A percentile compares a stretch with the other conserved stretches of the same genome.
phyloP scores from a whole-genome alignment of 306 rosid species.

The Vigna radiata region DNA sequence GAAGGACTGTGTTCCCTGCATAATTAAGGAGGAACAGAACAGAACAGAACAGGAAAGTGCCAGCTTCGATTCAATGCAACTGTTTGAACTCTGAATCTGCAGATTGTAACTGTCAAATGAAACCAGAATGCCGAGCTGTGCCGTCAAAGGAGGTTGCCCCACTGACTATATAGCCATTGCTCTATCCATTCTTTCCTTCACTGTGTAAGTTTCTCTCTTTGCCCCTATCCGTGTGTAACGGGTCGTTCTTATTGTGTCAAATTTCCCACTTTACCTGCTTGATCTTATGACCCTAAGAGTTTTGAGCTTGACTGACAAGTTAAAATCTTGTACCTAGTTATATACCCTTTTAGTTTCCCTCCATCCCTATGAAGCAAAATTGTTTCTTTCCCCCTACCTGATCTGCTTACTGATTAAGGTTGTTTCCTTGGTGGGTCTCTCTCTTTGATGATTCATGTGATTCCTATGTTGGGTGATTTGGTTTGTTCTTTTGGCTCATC shows the following conservation, averaged over 20 bases:
- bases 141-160: slow-evolving; percentile 85
- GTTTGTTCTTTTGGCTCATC: slow-evolving; percentile 24
- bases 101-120: slow-evolving; percentile 44
- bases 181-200: slow-evolving; percentile 58
- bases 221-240: not conserved
- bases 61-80: slow-evolving; percentile 35
- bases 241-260: not conserved
- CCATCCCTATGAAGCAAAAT: not conserved
- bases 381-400: slow-evolving; percentile 15
- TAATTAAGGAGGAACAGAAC: slow-evolving; percentile 24
- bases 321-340: not conserved
- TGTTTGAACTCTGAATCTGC: slow-evolving; percentile 24
- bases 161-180: slow-evolving; percentile 76
- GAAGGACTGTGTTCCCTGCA: slow-evolving; percentile 26
- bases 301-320: slow-evolving; percentile 22
- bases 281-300: slow-evolving; percentile 38
- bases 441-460: slow-evolving; percentile 30
- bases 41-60: slow-evolving; percentile 6
- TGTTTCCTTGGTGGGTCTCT: slow-evolving; percentile 18
- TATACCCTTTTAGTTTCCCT: slow-evolving; percentile 7
- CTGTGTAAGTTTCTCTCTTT: slow-evolving; percentile 58
- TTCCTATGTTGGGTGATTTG: slow-evolving; percentile 22
- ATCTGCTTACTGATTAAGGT: slow-evolving; percentile 23
- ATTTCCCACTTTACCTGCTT: slow-evolving; percentile 36
- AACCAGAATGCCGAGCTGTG: slow-evolving; percentile 65